Conservation (phyloP, 2,329 filamentous ascomycete genomes). For the Alternaria sp. region DNA sequence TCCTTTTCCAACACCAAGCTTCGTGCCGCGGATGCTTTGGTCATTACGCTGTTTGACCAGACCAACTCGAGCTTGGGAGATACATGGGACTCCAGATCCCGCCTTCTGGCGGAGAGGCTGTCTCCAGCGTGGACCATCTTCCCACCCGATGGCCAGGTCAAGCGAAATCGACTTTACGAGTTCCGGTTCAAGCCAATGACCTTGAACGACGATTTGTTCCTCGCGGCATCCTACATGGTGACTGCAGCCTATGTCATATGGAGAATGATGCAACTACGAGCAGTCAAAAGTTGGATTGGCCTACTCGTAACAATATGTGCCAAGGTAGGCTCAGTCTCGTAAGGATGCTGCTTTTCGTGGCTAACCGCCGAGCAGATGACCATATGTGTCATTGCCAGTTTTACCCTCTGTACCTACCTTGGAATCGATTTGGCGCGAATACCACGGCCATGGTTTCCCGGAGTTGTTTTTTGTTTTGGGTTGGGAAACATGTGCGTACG, state of each 20-base stretch:
- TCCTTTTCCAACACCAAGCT: constrained; percentile 72
- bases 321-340: constrained; percentile 57
- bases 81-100: constrained; percentile 70
- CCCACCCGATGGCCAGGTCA: constrained; percentile 64
- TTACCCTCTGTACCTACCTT: constrained; percentile 78
- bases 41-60: constrained; percentile 77
- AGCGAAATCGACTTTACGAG: constrained; percentile 72
- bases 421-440: constrained; percentile 79
- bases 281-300: constrained; percentile 78
- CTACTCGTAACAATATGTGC: constrained; percentile 74
- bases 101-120: constrained; percentile 60
- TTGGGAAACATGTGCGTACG: constrained; percentile 71
- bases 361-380: constrained; percentile 58
- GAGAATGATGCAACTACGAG: constrained; percentile 73
- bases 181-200: constrained; percentile 81
- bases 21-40: constrained; percentile 76
- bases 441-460: constrained; percentile 76
- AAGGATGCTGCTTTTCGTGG: background rate
- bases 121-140: constrained; percentile 70
- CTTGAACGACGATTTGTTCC: constrained; percentile 67
- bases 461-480: constrained; percentile 79
- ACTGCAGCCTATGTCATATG: constrained; percentile 71
- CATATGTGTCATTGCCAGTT: constrained; percentile 78
- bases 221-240: constrained; percentile 71
- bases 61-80: constrained; percentile 69